Evolutionary conservation across 2,329 filamentous ascomycete genomes (phyloP).

Genomic region (Sarocladium strictum): DNA sequence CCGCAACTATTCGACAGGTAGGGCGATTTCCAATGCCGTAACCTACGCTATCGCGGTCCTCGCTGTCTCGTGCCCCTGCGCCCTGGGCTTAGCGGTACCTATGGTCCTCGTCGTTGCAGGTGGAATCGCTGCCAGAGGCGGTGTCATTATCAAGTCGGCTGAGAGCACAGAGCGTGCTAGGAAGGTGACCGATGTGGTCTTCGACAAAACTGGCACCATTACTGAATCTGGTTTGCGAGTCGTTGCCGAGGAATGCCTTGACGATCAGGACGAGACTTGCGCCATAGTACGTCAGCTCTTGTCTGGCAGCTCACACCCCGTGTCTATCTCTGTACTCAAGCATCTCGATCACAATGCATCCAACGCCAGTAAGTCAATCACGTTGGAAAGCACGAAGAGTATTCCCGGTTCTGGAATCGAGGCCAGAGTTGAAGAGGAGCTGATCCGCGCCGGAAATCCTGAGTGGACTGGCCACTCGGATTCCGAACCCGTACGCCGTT

Average conservation of each 20-base stretch:
- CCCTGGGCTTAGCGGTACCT: slow-evolving; percentile 58
- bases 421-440: slow-evolving; percentile 18
- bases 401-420: slow-evolving; percentile 43
- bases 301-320: slow-evolving; percentile 41
- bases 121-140: slow-evolving; percentile 49
- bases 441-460: slow-evolving; percentile 43
- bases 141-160: slow-evolving; percentile 53
- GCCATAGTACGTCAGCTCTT: slow-evolving; percentile 14
- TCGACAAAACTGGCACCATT: slow-evolving; percentile 62
- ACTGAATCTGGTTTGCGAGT: slow-evolving; percentile 38
- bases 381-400: slow-evolving; percentile 26
- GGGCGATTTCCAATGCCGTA: slow-evolving; percentile 23
- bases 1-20: slow-evolving; percentile 28
- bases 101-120: slow-evolving; percentile 60
- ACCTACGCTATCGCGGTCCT: slow-evolving; percentile 40
- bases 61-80: slow-evolving; percentile 59
- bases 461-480: slow-evolving; percentile 36
- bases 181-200: slow-evolving; percentile 49
- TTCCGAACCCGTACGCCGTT: slow-evolving; percentile 24
- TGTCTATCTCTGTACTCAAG: slow-evolving; percentile 40
- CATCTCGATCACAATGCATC: slow-evolving; percentile 27
- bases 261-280: slow-evolving; percentile 16
- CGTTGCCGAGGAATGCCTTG: slow-evolving; percentile 16
- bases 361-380: not conserved
- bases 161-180: slow-evolving; percentile 45